Evolutionary conservation across 2,329 filamentous ascomycete genomes (phyloP).

Genomic region (Penicillium sp.): DNA sequence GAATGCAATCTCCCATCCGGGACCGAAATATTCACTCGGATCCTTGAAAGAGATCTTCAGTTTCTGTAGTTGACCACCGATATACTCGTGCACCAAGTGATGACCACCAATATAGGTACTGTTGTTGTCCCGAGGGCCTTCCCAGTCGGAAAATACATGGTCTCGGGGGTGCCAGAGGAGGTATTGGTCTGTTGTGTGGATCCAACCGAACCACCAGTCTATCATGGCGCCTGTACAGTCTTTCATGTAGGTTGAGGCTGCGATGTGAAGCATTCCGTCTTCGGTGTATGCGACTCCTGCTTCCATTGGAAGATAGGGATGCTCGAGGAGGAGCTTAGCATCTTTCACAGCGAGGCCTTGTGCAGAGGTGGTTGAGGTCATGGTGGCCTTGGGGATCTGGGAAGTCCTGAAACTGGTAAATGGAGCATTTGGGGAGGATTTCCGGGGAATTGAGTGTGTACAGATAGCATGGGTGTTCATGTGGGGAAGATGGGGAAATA

Average conservation of each 20-base stretch:
- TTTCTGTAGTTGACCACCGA: neutral
- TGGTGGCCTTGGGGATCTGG: too few relatives aligned
- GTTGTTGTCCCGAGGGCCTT: constrained; percentile 1
- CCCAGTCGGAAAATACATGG: constrained; percentile 5
- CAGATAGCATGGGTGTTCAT: neutral
- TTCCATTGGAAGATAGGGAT: neutral
- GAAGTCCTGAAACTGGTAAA: too few relatives aligned
- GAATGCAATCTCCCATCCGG: neutral
- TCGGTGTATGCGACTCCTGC: neutral
- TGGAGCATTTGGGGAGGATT: neutral
- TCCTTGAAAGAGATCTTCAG: constrained; percentile 5
- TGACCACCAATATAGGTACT: constrained; percentile 5
- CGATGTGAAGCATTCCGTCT: constrained; percentile 1
- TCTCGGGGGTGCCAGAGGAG: constrained; percentile 6
- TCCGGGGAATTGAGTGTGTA: neutral
- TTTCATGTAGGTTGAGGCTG: constrained; percentile 7
- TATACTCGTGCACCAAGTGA: constrained; percentile 5
- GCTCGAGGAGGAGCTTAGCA: constrained; percentile 1
- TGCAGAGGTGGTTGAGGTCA: neutral
- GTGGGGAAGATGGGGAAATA: neutral
- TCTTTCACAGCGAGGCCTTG: neutral
- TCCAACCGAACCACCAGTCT: constrained; percentile 8
- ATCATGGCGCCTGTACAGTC: neutral
- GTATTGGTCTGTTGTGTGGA: constrained; percentile 5
- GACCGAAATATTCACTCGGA: constrained; percentile 1